These are phyloP conservation scores for Ogataea ramenticola DNA, from an alignment of 805 yeast species.

Conservation along the genomic window DNA sequence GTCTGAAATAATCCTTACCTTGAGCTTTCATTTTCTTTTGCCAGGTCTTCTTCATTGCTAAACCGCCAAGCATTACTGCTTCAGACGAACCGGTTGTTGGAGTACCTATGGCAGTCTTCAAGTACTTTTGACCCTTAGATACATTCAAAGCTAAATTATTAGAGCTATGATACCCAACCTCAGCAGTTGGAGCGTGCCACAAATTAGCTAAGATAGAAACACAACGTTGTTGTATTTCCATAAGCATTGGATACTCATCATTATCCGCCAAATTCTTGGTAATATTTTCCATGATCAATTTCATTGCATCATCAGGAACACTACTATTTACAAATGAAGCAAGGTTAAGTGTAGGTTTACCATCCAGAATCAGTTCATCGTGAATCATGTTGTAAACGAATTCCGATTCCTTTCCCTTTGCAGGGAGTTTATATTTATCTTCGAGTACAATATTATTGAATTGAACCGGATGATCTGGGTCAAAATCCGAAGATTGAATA, in stretches of 20 bases:
- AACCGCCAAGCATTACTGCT: conserved; percentile 89
- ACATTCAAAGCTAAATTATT: conserved; percentile 8
- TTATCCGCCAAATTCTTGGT: conserved; percentile 88
- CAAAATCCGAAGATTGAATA: conserved; percentile 4
- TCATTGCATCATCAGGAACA: conserved; percentile 43
- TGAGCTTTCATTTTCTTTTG: conserved; percentile 53
- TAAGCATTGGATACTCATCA: conserved; percentile 85
- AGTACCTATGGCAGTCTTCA: conserved; percentile 60
- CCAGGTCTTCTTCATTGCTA: conserved; percentile 90
- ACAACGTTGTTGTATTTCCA: conserved; percentile 76
- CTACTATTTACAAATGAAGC: conserved; percentile 87
- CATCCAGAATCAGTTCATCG: conserved; percentile 76
- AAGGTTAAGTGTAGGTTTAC: conserved; percentile 73
- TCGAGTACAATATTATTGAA: conserved; percentile 24
- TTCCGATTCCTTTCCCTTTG: conserved; percentile 42
- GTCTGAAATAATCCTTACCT: conserved; percentile 56
- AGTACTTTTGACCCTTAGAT: conserved; percentile 6
- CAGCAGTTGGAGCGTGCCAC: conserved; percentile 62
- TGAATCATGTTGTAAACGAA: conserved; percentile 57
- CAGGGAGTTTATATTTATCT: conserved; percentile 56
- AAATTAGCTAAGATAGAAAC: conserved; percentile 69
- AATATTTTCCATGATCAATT: conserved; percentile 59
- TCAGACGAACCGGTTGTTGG: conserved; percentile 94
- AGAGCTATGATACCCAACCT: conserved; percentile 5
- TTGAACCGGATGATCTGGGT: conserved; percentile 19